Evolutionary conservation across 306 rosid genomes (phyloP).

Genomic region (Begonia loranthoides): DNA sequence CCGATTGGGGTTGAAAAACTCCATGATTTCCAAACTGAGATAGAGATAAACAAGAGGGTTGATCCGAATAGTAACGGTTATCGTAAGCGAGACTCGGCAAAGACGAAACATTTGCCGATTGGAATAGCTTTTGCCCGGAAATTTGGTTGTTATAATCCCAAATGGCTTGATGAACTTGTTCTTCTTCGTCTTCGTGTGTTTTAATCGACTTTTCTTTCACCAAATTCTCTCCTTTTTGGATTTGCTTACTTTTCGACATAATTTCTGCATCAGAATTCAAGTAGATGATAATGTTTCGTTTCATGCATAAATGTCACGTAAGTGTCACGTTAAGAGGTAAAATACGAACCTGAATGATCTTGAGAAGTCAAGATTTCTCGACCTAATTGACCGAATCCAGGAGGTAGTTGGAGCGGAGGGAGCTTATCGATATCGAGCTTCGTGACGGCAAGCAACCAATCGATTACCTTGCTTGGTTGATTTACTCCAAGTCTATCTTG

Average conservation of each 20-base stretch:
- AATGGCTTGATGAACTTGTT: not conserved
- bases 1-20: constrained; percentile 25
- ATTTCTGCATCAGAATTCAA: too few species aligned
- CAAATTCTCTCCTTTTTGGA: not conserved
- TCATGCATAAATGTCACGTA: too few species aligned
- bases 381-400: constrained; percentile 38
- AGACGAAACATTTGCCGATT: constrained; percentile 17
- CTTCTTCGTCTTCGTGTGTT: constrained; percentile 4
- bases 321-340: too few species aligned
- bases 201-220: constrained; percentile 41
- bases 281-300: too few species aligned
- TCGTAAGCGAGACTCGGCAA: constrained; percentile 29
- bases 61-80: constrained; percentile 20
- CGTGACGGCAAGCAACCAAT: constrained; percentile 65
- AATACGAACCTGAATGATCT: not conserved
- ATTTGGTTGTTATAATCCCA: constrained; percentile 3
- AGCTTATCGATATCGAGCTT: constrained; percentile 67
- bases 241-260: too few species aligned
- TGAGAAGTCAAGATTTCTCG: constrained; percentile 27
- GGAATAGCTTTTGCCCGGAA: constrained; percentile 47
- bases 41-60: constrained; percentile 39
- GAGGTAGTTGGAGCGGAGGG: constrained; percentile 68
- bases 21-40: constrained; percentile 57
- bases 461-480: constrained; percentile 86
- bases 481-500: constrained; percentile 61